Evolutionary conservation across 768 basidiomycete genomes (phyloP).

Genomic region (Suillus hirtellus): DNA sequence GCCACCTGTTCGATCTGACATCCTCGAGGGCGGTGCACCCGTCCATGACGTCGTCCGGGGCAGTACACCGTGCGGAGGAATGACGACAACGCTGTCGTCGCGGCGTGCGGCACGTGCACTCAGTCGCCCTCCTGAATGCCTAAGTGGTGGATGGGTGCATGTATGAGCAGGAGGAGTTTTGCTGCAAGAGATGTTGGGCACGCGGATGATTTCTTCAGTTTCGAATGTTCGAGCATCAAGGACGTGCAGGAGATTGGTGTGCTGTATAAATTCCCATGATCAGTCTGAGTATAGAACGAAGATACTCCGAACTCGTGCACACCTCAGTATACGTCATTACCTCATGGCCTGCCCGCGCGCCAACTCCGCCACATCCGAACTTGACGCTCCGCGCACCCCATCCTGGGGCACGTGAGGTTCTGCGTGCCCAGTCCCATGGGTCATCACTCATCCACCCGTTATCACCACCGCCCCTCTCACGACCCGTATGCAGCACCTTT

Average conservation of each 20-base stretch:
- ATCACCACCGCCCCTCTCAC: conserved; percentile 40
- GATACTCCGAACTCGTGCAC: conserved; percentile 20
- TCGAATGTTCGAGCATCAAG: conserved; percentile 88
- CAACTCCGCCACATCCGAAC: conserved; percentile 64
- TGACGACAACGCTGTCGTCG: conserved; percentile 19
- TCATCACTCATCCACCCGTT: conserved; percentile 62
- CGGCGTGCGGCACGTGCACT: conserved; percentile 34
- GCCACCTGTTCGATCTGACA: conserved; percentile 26
- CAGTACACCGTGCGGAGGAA: conserved; percentile 15
- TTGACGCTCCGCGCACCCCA: conserved; percentile 89
- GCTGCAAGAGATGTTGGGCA: conserved; percentile 16
- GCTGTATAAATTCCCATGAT: conserved; percentile 44
- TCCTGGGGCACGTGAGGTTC: conserved; percentile 60
- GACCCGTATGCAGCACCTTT: conserved; percentile 64
- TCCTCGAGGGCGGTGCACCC: conserved; percentile 16
- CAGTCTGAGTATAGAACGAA: background rate
- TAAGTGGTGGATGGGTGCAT: conserved; percentile 15
- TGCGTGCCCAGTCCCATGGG: conserved; percentile 67
- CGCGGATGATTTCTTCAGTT: conserved; percentile 62
- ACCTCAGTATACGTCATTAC: conserved; percentile 92
- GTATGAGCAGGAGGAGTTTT: conserved; percentile 11
- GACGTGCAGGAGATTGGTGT: conserved; percentile 79
- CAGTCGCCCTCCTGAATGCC: conserved; percentile 32
- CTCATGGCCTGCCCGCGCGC: conserved; percentile 57
- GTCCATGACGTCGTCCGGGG: conserved; percentile 18